Evolutionary conservation across 2,329 filamentous ascomycete genomes (phyloP), one percentile per base, ranked within the genome.

Genomic region (Aspergillus sojae): DNA sequence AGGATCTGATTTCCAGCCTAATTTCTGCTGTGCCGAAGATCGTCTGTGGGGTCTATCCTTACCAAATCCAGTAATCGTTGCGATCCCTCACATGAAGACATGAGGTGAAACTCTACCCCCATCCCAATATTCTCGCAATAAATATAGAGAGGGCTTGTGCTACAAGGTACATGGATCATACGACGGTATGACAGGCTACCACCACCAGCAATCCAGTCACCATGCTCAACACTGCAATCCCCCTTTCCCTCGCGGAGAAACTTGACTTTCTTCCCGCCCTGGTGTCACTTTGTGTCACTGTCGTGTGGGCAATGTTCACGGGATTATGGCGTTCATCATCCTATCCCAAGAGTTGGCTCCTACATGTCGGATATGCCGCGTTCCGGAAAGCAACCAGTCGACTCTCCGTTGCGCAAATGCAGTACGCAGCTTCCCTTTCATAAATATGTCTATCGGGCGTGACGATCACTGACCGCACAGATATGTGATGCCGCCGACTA

Each of bases 281-380:
- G 21, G 63, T 65, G 30, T 72, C 72, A 16, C 68, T 78, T 36
- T 48, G 64, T 5, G 28, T 72, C 41, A 69, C 74, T 4, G 67
- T 67, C 23, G 64, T 74, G 54, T 76, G 71, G 66, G 71, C 74
- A 5, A 58, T 75, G 5, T 45, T 76, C 32, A 75, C 72, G 0
- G 68, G 73, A 7, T 55, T 74, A 21, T 70, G 68, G 65, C 74
- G 73, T 19, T 69, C 68, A 14, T 65, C 72, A 16, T 64, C 69
- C 30, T 66, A 76, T 63, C 75, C 76, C 23, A 71, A 71, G 23
- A 70, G 72, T 4, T 63, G 74, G 58, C 65, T 73, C 50, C 64
- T 78, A 52, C 76, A 78, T 65, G 63, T 78, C 36, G 75, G 74
- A 32, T 78, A 78, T 69, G 74, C 76, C 1, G 62, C 74, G 9